A percentile compares a stretch with the other conserved stretches of the same genome.
These are phyloP conservation scores for Lepidium campestre DNA, from an alignment of 441 rosid species.

Conservation along the genomic window DNA sequence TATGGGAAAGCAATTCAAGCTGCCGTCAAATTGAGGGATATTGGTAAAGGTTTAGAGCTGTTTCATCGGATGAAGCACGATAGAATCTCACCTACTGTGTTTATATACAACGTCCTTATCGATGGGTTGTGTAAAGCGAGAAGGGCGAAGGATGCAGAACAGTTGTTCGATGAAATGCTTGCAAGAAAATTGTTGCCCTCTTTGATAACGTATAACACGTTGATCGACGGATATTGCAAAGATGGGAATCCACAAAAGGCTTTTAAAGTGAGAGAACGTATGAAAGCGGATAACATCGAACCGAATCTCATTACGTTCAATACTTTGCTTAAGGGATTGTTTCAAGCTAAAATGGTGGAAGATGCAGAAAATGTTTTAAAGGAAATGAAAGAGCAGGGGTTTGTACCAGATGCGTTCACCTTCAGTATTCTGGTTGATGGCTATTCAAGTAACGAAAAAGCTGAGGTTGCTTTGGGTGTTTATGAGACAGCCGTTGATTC, in stretches of 20 bases:
- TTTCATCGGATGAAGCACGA: constrained; percentile 47
- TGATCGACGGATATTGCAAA: constrained; percentile 70
- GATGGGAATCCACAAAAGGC: constrained; percentile 47
- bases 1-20: constrained; percentile 67
- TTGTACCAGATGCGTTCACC: constrained; percentile 60
- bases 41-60: constrained; percentile 46
- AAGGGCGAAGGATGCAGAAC: constrained; percentile 51
- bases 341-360: constrained; percentile 50
- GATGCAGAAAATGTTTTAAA: constrained; percentile 41
- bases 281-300: constrained; percentile 46
- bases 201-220: constrained; percentile 55
- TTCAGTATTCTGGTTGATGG: constrained; percentile 54
- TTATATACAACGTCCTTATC: constrained; percentile 59
- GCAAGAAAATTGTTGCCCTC: constrained; percentile 33
- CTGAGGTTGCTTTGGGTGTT: constrained; percentile 38
- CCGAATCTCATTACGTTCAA: constrained; percentile 63
- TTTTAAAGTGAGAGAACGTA: constrained; percentile 41
- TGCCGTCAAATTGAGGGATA: constrained; percentile 52
- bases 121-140: constrained; percentile 51
- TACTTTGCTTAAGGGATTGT: constrained; percentile 59
- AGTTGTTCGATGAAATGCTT: constrained; percentile 64
- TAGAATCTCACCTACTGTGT: constrained; percentile 40
- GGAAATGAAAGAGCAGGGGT: constrained; percentile 63
- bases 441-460: constrained; percentile 32
- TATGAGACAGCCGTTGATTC: constrained; percentile 34